Percentiles rank a stretch among this genome's conserved stretches.
Evolutionary conservation across 306 rosid genomes (phyloP).

Genomic region (Fagus crenata): DNA sequence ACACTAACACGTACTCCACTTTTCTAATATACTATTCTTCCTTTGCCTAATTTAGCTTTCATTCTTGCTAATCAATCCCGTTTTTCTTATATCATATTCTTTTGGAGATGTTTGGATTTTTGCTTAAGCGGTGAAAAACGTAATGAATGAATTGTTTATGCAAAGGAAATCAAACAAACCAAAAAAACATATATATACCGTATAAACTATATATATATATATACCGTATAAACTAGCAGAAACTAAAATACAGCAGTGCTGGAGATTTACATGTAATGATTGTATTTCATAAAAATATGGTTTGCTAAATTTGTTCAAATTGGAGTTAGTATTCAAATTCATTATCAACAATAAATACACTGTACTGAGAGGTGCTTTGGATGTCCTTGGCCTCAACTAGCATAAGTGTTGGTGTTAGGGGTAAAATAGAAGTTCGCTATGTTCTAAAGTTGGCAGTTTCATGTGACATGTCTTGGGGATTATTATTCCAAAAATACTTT

Average conservation of each 20-base stretch:
- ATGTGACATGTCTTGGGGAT: not conserved
- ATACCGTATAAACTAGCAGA: too few species aligned
- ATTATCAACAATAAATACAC: not conserved
- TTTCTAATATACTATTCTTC: not conserved
- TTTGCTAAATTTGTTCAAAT: not conserved
- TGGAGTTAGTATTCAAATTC: not conserved
- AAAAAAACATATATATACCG: too few species aligned
- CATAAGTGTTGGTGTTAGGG: too few species aligned
- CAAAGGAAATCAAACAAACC: not conserved
- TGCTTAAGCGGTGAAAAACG: too few species aligned
- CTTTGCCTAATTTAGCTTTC: not conserved
- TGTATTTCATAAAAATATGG: too few species aligned
- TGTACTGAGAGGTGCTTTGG: not conserved
- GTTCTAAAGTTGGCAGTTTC: not conserved
- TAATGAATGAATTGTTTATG: too few species aligned
- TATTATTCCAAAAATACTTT: slow-evolving; percentile 1
- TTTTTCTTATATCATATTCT: not conserved
- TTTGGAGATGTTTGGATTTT: not conserved
- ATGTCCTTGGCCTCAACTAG: not conserved
- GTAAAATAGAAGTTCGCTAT: not conserved
- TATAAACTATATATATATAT: too few species aligned
- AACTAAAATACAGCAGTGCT: too few species aligned
- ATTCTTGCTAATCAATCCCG: not conserved
- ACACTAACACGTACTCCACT: too few species aligned
- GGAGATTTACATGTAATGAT: too few species aligned